Base-by-base conservation (phyloP, 768 basidiomycete species). In the Sarcomyxa edulis region DNA sequence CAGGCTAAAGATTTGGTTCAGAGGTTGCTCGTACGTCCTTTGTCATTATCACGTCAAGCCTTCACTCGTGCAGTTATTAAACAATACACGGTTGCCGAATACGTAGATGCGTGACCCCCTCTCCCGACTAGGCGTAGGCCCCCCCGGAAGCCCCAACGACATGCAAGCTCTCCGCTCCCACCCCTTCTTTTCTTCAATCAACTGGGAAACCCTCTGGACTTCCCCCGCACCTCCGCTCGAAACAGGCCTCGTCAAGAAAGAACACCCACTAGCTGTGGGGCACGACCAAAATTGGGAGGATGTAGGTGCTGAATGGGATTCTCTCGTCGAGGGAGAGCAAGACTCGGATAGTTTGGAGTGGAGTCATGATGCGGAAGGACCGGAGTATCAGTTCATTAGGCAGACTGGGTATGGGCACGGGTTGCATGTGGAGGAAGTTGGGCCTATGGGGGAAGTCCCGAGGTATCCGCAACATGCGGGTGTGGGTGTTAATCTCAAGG, bases 1-100 rank as follows among this genome's bases (percentile, higher is more conserved):
- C 72, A 82, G 27, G 92, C 91, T 4, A 76, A 78, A 48, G 88
- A 91, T 58, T 69, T 99, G 32, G 73, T 98, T 14, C 69, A 76
- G 49, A 71, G 69, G 40, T 71, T 98, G 4, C 63, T 99, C 47
- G 91, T 95, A 32, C 41, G 74, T 62, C 21, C 29, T 3, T 14
- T n/a, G 28, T 39, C 37, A 12, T 39, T 39, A 11, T n/a, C 10
- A 2, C 28, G 19, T 15, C 20, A 2, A 16, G 27, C 22, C 15
- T 6, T 39, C 15, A n/a, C n/a, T n/a, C n/a, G n/a, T n/a, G n/a
- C n/a, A n/a, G n/a, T n/a, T 18, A 12, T 24, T 23, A 8, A 33
- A 25, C 9, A 20, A 28, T 6, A n/a, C 18, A 9, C 5, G 19
- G 5, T 21, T 7, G 31, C n/a, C 31, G 7, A 14, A n/a, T 44